Evolutionary conservation across 805 yeast genomes (phyloP), one percentile per base, ranked within the genome.

Genomic region (Ogataea siamensis): DNA sequence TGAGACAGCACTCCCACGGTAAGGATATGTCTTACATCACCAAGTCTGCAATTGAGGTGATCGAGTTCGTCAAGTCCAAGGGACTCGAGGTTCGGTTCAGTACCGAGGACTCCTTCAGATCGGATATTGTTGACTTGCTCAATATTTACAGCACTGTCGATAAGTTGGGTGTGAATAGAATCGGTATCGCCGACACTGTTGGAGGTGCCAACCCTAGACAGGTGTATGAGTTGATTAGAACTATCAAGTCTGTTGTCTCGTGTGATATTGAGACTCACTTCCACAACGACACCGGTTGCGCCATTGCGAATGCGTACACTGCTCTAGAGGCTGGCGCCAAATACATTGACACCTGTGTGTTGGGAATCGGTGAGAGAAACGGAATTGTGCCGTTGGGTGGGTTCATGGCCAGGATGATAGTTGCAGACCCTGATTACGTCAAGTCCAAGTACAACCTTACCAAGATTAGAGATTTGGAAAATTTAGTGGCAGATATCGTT

Each of bases 151-250:
- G 88, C 67, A 88, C 97, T 18, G 99, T 91, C 50, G 95, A 86
- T 72, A 86, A 87, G 71, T 87, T 91, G 54, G 99, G 99, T 57
- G 99, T 91, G 47, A 88, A 93, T 75, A 81, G 99, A 68, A 96
- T 91, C 39, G 99, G 99, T 70, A 91, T 91, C 69, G 99, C 99
- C 52, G 99, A 91, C 64, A 91, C 99, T 24, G 99, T 91, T 41
- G 99, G 99, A 34, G 84, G 98, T 65, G 99, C 99, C 50, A 91
- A 91, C 73, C 99, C 99, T 56, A 82, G 99, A 70, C 98, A 93
- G 69, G 99, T 91, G 43, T 91, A 91, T 66, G 99, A 91, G 70
- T 78, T 91, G 54, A 93, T 91, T 47, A 82, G 94, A 60, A 93
- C 99, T 29, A 78, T 91, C 64, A 87, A 81, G 68, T 80, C 89